These are phyloP conservation scores for Aleurites moluccanus DNA, from an alignment of 441 rosid genomes.

Conservation along the genomic window DNA sequence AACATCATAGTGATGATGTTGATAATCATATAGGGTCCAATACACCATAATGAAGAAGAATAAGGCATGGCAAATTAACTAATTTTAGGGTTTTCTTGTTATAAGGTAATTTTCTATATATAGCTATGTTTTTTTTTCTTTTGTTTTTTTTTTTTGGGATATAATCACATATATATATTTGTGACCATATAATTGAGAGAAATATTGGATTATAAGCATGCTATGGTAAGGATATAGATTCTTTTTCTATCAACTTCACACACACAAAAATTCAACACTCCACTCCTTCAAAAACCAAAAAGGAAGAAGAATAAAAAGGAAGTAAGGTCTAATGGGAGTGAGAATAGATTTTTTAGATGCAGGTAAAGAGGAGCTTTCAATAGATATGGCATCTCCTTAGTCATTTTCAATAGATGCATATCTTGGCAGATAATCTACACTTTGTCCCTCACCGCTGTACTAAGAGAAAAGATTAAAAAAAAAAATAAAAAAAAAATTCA, in stretches of 20 bases:
- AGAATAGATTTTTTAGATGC: conserved; percentile 12
- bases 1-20: not conserved
- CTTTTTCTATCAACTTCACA: conserved; percentile 20
- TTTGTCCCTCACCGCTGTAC: not conserved
- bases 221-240: not conserved
- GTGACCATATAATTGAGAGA: not conserved
- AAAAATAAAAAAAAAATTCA: no score
- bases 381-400: conserved; percentile 13
- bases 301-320: not conserved
- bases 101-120: not conserved
- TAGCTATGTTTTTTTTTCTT: not conserved
- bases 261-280: conserved; percentile 21
- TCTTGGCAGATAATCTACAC: not conserved
- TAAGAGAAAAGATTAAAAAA: not conserved
- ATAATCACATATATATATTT: no score
- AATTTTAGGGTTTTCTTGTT: not conserved
- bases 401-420: conserved; percentile 10
- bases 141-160: not conserved
- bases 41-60: conserved; percentile 6
- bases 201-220: not conserved
- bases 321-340: not conserved
- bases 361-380: conserved; percentile 31
- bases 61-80: conserved; percentile 1
- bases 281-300: conserved; percentile 1
- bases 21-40: not conserved